Conservation (phyloP, 768 basidiomycete genomes). For the Boletellus ananiceps region DNA sequence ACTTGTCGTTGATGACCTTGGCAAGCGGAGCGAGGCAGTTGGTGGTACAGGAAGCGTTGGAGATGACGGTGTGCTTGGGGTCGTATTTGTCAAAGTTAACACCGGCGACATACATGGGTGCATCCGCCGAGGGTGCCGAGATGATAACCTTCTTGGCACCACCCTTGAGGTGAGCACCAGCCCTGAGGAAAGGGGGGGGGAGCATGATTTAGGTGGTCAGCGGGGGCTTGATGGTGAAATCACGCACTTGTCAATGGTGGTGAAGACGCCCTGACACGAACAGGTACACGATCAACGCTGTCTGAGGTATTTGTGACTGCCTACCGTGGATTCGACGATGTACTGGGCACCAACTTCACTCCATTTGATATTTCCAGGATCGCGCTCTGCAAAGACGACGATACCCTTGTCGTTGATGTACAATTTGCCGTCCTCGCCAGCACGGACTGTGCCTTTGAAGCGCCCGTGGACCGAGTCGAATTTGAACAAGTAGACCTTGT, state of each 20-base stretch:
- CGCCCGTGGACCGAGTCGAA: conserved; percentile 91
- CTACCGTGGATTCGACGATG: conserved; percentile 91
- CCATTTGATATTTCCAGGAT: conserved; percentile 87
- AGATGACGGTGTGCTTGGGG: conserved; percentile 86
- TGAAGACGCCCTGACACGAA: conserved; percentile 81
- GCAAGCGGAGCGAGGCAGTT: conserved; percentile 99
- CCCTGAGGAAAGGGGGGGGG: conserved; percentile 41
- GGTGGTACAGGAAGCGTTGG: conserved; percentile 99
- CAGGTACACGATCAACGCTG: neutral
- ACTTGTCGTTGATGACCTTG: conserved; percentile 97
- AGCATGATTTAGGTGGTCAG: conserved; percentile 2
- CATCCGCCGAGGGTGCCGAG: conserved; percentile 96
- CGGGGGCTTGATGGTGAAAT: conserved; percentile 4
- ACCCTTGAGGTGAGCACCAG: conserved; percentile 89
- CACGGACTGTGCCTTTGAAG: conserved; percentile 80
- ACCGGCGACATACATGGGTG: conserved; percentile 91
- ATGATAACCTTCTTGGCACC: conserved; percentile 99
- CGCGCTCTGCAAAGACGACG: conserved; percentile 76
- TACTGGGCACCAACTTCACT: conserved; percentile 77
- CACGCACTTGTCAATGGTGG: conserved; percentile 79
- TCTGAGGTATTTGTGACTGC: conserved; percentile 19
- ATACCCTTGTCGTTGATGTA: conserved; percentile 76
- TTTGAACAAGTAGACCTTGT: conserved; percentile 97
- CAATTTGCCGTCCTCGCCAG: conserved; percentile 81
- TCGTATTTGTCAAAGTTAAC: conserved; percentile 95